phyloP scores from a whole-genome alignment of 1,284 basidiomycete species.

The Peniophora sp. region DNA sequence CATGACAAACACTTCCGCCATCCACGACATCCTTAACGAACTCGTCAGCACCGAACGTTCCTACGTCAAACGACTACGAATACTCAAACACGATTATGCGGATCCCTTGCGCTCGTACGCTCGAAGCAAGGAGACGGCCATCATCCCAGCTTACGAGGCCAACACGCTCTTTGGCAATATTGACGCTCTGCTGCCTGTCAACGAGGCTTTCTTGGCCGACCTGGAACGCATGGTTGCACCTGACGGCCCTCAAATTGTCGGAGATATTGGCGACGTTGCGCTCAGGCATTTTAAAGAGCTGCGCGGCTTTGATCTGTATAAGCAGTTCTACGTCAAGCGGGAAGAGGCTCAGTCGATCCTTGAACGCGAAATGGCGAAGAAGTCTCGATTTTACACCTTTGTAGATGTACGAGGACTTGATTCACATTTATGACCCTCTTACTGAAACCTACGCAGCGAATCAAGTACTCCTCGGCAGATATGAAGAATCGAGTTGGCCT shows the following conservation, averaged over 20 bases:
- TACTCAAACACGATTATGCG: conserved; percentile 79
- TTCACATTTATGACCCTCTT: conserved; percentile 6
- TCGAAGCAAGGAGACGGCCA: conserved; percentile 74
- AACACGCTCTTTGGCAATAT: conserved; percentile 93
- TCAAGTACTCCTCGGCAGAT: conserved; percentile 84
- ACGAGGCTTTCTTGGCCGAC: conserved; percentile 81
- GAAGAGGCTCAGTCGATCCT: conserved; percentile 92
- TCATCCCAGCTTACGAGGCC: conserved; percentile 85
- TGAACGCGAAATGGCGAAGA: conserved; percentile 74
- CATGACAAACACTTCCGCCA: conserved; percentile 52
- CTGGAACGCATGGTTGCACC: conserved; percentile 70
- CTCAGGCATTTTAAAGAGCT: conserved; percentile 78
- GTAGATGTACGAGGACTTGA: conserved; percentile 62
- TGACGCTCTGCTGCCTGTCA: conserved; percentile 81
- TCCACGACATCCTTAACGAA: conserved; percentile 67
- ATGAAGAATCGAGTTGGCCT: conserved; percentile 82
- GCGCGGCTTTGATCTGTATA: conserved; percentile 84
- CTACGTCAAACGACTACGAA: conserved; percentile 68
- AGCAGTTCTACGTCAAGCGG: conserved; percentile 84
- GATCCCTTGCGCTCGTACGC: conserved; percentile 86
- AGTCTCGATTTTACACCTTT: conserved; percentile 72
- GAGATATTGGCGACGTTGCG: conserved; percentile 79
- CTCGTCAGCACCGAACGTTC: conserved; percentile 72
- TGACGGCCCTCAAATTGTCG: conserved; percentile 47
- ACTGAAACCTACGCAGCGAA: conserved; percentile 44